Conservation (phyloP, 352 stramenopile species). For the Globisporangium radiosum region DNA sequence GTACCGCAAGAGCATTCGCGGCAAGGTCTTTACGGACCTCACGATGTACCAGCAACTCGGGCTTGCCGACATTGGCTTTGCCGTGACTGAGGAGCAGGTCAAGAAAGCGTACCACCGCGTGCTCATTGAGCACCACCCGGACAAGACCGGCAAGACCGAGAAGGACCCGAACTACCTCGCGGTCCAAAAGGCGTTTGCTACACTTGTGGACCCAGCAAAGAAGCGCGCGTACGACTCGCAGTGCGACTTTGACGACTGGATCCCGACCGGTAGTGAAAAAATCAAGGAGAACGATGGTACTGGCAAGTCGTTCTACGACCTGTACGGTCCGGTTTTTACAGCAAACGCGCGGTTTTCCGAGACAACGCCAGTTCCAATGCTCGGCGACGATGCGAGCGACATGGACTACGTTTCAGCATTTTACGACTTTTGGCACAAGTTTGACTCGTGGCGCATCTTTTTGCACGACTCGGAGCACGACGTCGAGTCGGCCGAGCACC, state of each 20-base stretch:
- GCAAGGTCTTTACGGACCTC: slow-evolving; percentile 77
- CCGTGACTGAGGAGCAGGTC: slow-evolving; percentile 77
- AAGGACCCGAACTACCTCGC: slow-evolving; percentile 87
- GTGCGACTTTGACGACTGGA: slow-evolving; percentile 84
- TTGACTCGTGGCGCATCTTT: slow-evolving; percentile 83
- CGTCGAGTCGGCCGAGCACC: slow-evolving; percentile 76
- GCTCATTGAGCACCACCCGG: slow-evolving; percentile 83
- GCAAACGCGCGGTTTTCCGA: slow-evolving; percentile 80
- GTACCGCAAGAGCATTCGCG: slow-evolving; percentile 74
- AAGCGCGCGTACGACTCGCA: slow-evolving; percentile 83
- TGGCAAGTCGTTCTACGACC: slow-evolving; percentile 81
- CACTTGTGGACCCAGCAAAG: slow-evolving; percentile 75
- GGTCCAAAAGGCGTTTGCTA: slow-evolving; percentile 78
- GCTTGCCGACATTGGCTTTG: slow-evolving; percentile 65
- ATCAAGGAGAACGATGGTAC: slow-evolving; percentile 66
- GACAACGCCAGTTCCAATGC: slow-evolving; percentile 62
- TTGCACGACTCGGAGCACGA: slow-evolving; percentile 82
- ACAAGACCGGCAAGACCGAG: slow-evolving; percentile 86
- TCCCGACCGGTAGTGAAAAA: slow-evolving; percentile 71
- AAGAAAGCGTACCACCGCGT: slow-evolving; percentile 88
- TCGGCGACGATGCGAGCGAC: slow-evolving; percentile 52
- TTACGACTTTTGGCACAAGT: slow-evolving; percentile 90
- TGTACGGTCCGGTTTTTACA: slow-evolving; percentile 75
- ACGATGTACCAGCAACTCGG: slow-evolving; percentile 87
- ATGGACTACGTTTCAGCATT: slow-evolving; percentile 74